These are phyloP conservation scores for Xylariaceae sp. DNA, from an alignment of 2,329 filamentous ascomycete species.

Conservation along the genomic window DNA sequence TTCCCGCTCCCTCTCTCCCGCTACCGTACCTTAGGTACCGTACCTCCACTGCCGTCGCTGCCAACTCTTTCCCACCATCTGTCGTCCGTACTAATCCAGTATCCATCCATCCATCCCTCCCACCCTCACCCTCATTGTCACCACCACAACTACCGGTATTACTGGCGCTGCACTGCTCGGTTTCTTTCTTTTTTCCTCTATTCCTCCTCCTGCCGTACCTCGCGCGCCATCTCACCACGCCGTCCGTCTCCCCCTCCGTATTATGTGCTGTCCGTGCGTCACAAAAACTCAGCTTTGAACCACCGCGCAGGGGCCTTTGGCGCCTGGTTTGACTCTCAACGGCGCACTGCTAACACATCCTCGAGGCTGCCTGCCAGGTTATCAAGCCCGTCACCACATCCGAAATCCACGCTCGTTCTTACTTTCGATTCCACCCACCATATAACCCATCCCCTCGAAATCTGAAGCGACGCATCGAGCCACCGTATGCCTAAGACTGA, in stretches of 20 bases:
- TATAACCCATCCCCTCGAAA: too few species aligned
- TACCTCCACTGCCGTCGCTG: constrained; percentile 15
- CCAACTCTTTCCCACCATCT: neutral
- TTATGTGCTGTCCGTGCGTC: constrained; percentile 2
- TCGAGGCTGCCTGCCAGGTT: neutral
- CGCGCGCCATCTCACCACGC: too few species aligned
- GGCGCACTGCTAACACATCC: neutral
- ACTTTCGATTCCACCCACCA: too few species aligned
- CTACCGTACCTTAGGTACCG: constrained; percentile 10
- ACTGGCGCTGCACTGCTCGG: constrained; percentile 10
- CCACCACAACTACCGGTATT: constrained; percentile 15
- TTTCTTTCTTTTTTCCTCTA: constrained; percentile 7
- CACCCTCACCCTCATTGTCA: constrained; percentile 10
- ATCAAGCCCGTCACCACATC: neutral
- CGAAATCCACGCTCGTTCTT: constrained; percentile 1
- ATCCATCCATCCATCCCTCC: constrained; percentile 20
- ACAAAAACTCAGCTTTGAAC: constrained; percentile 11
- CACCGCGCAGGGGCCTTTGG: neutral
- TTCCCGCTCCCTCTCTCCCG: constrained; percentile 18
- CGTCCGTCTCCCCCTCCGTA: too few species aligned
- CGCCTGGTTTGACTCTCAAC: neutral
- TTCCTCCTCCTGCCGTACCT: neutral
- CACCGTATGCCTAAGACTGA: too few species aligned
- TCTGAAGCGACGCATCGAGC: too few species aligned
- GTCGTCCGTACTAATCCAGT: constrained; percentile 15